Evolutionary conservation across 2,329 filamentous ascomycete species (phyloP), one percentile per base, ranked within the genome.

Genomic region (Metarhizium album): DNA sequence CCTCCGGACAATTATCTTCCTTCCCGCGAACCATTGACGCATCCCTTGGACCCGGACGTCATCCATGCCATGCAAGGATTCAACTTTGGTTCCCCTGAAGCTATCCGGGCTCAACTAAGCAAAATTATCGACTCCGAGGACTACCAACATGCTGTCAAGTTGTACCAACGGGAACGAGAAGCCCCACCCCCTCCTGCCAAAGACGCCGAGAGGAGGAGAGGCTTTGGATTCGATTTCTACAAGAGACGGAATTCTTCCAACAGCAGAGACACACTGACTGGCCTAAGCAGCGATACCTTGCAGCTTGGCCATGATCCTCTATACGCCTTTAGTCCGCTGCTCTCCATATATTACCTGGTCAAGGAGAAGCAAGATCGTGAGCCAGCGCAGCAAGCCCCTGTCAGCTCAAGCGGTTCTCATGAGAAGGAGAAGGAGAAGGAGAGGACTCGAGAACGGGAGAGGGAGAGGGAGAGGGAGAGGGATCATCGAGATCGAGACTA

Each of bases 301-400:
- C 83, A 88, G 57, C 71, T 91, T 33, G 90, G 90, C 11, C 80
- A 79, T 51, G 93, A 98, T 62, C 90, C 93, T 1, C 72, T 95
- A 52, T 97, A 97, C 65, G 93, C 93, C 3, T 98, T 87, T 65
- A 91, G 87, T 60, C 93, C 93, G 7, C 74, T 97, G 14, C 75
- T 97, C 7, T 97, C 93, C 1, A 84, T 98, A 14, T 98, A 98
- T 67, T 95, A 95, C 61, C 78, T 98, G 3, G 93, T 95, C n/a
- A 84, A 82, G 58, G 93, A 98, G 71, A 97, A 97, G 70, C 82
- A 89, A 56, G 88, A 94, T 47, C 82, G 88, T 35, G 90, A 97
- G 60, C 72, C 72, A 46, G 57, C 61, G 51, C 55, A 55, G 27
- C 54, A 73, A 42, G 70, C 81, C 23, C 73, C 74, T 42, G 76